Percentiles rank a stretch among this genome's conserved stretches.
These are phyloP conservation scores for Colletotrichum scovillei DNA, from an alignment of 2,329 filamentous ascomycete species.

Conservation along the genomic window DNA sequence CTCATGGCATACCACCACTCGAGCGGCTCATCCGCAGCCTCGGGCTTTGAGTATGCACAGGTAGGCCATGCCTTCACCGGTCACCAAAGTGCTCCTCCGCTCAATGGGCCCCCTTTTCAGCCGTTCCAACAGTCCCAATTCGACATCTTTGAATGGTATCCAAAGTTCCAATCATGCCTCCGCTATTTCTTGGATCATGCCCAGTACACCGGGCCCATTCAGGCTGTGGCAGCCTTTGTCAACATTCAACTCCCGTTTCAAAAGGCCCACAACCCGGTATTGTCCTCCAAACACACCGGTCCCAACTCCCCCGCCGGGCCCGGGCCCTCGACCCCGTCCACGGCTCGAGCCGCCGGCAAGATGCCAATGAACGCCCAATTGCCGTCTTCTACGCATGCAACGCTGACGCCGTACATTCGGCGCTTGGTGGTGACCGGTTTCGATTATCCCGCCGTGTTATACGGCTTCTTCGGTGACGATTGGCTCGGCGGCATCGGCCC, in stretches of 20 bases:
- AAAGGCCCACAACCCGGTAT: constrained; percentile 60
- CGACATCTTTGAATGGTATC: constrained; percentile 93
- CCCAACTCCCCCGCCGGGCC: constrained; percentile 48
- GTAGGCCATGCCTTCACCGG: constrained; percentile 32
- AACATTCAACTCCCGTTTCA: constrained; percentile 94
- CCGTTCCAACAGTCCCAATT: constrained; percentile 65
- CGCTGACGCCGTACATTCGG: constrained; percentile 88
- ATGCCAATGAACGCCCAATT: constrained; percentile 40
- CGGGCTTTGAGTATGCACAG: constrained; percentile 35
- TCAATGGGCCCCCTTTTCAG: constrained; percentile 43
- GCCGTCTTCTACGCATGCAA: constrained; percentile 58
- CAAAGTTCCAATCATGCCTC: constrained; percentile 89
- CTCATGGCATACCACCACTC: constrained; percentile 34
- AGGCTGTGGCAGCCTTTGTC: constrained; percentile 88
- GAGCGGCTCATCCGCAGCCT: constrained; percentile 32
- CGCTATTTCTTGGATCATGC: constrained; percentile 92
- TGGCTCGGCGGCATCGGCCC: constrained; percentile 84
- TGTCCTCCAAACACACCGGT: constrained; percentile 50
- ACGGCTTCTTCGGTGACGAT: constrained; percentile 97
- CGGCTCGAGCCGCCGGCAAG: constrained; percentile 45
- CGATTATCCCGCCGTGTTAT: constrained; percentile 86
- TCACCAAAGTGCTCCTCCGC: constrained; percentile 13
- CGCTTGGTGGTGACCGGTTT: constrained; percentile 92
- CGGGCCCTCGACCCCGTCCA: constrained; percentile 42
- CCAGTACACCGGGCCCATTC: constrained; percentile 84